These are phyloP conservation scores for Niebla homalea DNA, from an alignment of 495 filamentous ascomycete species.

Conservation along the genomic window DNA sequence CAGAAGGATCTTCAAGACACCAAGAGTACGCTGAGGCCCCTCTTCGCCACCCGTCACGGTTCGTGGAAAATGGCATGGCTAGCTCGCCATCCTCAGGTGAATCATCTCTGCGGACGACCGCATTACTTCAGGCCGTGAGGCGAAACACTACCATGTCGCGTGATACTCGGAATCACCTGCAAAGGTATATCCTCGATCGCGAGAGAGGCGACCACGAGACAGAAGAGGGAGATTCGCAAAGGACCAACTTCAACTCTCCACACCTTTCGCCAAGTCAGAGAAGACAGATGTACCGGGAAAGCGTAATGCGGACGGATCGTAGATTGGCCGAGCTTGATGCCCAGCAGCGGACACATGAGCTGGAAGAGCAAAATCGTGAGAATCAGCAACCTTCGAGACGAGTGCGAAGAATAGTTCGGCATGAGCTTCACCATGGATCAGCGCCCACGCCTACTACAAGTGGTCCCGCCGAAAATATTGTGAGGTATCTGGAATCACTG, in stretches of 20 bases:
- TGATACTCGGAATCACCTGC: constrained; percentile 22
- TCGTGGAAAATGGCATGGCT: constrained; percentile 3
- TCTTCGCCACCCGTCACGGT: constrained; percentile 3
- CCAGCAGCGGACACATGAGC: constrained; percentile 6
- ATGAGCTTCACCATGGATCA: constrained; percentile 12
- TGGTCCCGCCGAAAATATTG: constrained; percentile 42
- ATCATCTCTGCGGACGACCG: constrained; percentile 25
- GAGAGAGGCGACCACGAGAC: constrained; percentile 24
- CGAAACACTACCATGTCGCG: constrained; percentile 34
- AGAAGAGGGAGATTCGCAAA: constrained; percentile 1
- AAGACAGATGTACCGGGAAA: constrained; percentile 7
- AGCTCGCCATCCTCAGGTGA: constrained; percentile 6
- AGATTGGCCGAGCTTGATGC: constrained; percentile 4
- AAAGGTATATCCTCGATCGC: constrained; percentile 34
- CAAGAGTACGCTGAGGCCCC: constrained; percentile 4
- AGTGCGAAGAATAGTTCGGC: background rate
- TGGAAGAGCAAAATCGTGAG: constrained; percentile 12
- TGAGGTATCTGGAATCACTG: constrained; percentile 51
- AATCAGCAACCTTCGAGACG: constrained; percentile 1
- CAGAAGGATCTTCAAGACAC: background rate
- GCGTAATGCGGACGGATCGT: constrained; percentile 11
- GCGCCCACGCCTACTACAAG: constrained; percentile 17
- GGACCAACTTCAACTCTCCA: background rate
- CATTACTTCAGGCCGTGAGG: constrained; percentile 35
- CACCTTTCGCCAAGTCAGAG: constrained; percentile 12